phyloP scores from a whole-genome alignment of 1,284 basidiomycete species.

The Ganoderma sinense region DNA sequence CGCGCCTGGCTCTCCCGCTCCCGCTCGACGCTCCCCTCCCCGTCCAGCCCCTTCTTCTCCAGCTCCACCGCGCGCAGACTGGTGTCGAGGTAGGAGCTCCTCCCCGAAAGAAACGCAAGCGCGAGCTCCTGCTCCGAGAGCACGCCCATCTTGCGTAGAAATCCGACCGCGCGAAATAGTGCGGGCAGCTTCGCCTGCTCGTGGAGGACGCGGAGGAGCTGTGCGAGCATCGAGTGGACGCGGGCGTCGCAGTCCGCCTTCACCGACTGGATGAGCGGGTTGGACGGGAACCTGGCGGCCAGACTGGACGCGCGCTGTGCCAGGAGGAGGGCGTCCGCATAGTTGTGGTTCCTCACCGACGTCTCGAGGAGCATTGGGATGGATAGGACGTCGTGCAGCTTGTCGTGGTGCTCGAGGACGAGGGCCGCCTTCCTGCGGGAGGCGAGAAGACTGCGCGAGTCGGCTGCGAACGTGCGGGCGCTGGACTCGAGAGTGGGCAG shows the following conservation, averaged over 20 bases:
- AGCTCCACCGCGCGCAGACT: conserved; percentile 53
- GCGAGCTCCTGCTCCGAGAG: conserved; percentile 71
- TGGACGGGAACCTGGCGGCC: conserved; percentile 47
- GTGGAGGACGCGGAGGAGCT: conserved; percentile 81
- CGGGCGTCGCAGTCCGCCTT: conserved; percentile 80
- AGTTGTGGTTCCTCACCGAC: conserved; percentile 91
- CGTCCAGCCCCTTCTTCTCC: conserved; percentile 42
- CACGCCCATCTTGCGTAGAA: conserved; percentile 81
- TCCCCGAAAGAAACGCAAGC: conserved; percentile 71
- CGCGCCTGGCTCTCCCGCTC: conserved; percentile 76
- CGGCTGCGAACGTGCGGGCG: conserved; percentile 68
- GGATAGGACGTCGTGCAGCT: conserved; percentile 89
- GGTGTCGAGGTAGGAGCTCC: conserved; percentile 59
- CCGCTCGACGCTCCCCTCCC: conserved; percentile 48
- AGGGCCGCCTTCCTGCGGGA: conserved; percentile 78
- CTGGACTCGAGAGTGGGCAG: conserved; percentile 79
- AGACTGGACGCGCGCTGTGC: conserved; percentile 69
- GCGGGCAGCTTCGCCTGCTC: conserved; percentile 90
- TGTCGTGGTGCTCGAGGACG: conserved; percentile 91
- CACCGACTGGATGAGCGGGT: conserved; percentile 59
- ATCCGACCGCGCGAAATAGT: conserved; percentile 87
- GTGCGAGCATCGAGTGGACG: conserved; percentile 75
- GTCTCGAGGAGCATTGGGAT: conserved; percentile 91
- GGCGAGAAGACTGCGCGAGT: conserved; percentile 63
- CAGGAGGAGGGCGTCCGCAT: conserved; percentile 89